Evolutionary conservation across 345 rosid species (phyloP).

Genomic region (Eucalyptus cladocalyx): DNA sequence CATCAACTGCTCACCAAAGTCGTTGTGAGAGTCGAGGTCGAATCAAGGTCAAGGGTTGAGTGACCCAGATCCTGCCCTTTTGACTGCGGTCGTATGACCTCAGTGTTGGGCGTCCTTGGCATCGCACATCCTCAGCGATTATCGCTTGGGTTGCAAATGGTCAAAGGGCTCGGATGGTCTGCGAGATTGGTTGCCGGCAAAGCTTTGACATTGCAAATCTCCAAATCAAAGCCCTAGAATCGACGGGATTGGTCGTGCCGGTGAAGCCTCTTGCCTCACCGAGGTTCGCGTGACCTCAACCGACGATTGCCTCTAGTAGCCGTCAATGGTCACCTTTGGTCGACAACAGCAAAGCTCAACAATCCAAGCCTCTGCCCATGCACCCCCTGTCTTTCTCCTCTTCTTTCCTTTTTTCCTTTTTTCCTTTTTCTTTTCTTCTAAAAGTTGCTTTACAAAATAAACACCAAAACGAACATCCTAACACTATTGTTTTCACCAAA

Average conservation of each 20-base stretch:
- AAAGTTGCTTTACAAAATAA: neutral
- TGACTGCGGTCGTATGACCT: neutral
- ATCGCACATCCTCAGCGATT: neutral
- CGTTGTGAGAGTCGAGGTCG: neutral
- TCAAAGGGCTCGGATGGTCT: neutral
- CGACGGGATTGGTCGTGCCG: neutral
- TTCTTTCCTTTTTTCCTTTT: too few species aligned
- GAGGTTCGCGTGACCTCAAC: neutral
- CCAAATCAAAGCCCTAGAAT: neutral
- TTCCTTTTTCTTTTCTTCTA: too few species aligned
- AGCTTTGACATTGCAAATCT: neutral
- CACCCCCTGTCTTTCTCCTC: neutral
- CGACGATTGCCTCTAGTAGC: neutral
- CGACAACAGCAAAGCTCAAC: neutral
- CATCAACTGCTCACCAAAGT: neutral
- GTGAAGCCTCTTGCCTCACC: neutral
- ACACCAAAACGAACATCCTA: neutral
- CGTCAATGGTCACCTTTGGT: neutral
- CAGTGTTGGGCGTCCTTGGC: neutral
- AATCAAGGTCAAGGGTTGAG: neutral
- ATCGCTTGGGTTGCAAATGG: neutral
- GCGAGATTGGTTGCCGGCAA: rapidly evolving
- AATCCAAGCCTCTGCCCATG: neutral
- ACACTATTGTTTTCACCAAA: neutral
- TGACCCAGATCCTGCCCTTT: neutral